phyloP scores from a whole-genome alignment of 148 eudicot species.

The Cornus kousa region DNA sequence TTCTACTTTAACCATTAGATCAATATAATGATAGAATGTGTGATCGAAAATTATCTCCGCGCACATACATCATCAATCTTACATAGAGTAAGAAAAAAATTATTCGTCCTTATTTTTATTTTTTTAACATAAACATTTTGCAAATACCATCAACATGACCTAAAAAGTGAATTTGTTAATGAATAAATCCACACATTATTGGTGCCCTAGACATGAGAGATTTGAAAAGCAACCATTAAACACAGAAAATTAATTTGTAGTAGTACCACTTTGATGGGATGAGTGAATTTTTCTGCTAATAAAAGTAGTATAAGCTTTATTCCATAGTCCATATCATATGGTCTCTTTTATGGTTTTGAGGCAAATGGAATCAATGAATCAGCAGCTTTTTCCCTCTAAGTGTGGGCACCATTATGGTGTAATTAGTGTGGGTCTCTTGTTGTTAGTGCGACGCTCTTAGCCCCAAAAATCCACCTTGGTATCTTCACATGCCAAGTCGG shows the following conservation, averaged over 20 bases:
- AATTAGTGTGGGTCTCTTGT: conserved; percentile 37
- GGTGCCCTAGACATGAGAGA: neutral
- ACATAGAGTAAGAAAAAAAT: too few relatives aligned
- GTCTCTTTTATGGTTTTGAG: conserved; percentile 39
- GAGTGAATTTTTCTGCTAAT: conserved; percentile 10
- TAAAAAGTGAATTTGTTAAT: too few relatives aligned
- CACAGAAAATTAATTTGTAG: conserved; percentile 4
- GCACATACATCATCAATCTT: too few relatives aligned
- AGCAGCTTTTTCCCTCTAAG: conserved; percentile 19
- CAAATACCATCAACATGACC: too few relatives aligned
- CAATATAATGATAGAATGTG: too few relatives aligned
- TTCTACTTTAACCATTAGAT: too few relatives aligned
- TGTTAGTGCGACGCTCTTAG: conserved; percentile 23
- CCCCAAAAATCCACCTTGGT: conserved; percentile 36
- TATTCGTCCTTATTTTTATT: too few relatives aligned
- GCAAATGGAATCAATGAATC: conserved; percentile 35
- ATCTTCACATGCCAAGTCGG: too few relatives aligned
- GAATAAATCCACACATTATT: too few relatives aligned
- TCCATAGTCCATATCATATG: conserved; percentile 24
- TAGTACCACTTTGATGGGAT: conserved; percentile 16
- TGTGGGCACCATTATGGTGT: conserved; percentile 25
- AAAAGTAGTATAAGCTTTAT: conserved; percentile 14
- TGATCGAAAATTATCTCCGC: too few relatives aligned
- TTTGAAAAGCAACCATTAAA: neutral
- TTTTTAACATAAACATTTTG: too few relatives aligned